Base-by-base conservation (phyloP, 192 early-diverging fungal species). In the Umbelopsis sp. region DNA sequence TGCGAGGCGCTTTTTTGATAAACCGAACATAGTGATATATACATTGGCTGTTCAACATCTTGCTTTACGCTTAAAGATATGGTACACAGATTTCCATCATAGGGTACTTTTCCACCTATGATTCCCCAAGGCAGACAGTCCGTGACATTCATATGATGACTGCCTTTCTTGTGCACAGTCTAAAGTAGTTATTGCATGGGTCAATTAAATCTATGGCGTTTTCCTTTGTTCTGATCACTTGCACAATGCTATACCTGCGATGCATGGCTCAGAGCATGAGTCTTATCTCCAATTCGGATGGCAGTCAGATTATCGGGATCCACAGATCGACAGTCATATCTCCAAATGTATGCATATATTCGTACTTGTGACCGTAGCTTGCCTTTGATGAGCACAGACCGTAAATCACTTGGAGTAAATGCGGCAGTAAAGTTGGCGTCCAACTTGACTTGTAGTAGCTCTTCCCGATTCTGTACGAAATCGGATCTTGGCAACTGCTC, bases 131-230 rank as follows among this genome's bases (percentile, higher is more conserved):
- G 29, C 17, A 62, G 24, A 34, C 29, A 17, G 20, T 62, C 56
- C 14, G 56, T 62, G 31, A 62, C n/a, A 62, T 62, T 26, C 31
- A 62, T 62, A 34, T 62, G 56, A 17, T 62, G 56, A 34, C 26
- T 7, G n/a, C 56, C 56, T n/a, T 29, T 62, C 26, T 32, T 62
- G 29, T 34, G n/a, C 31, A 62, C 20, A 16, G 10, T 62, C 56
- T 62, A 20, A 4, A 12, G 43, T 12, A 12, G 43, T 44, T 4
- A 26, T 21, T 17, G 8, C 29, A 20, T 36, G 56, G 4, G 17
- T n/a, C 31, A 62, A 26, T 0, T 29, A 6, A 49, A n/a, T 17
- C n/a, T 49, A 5, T 4, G 47, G 47, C 47, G 6, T n/a, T n/a
- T 3, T 20, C 20, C n/a, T n/a, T 49, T 29, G 56, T 36, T 16